phyloP scores from a whole-genome alignment of 208 protist species.

The Sergeia podlipaevii region DNA sequence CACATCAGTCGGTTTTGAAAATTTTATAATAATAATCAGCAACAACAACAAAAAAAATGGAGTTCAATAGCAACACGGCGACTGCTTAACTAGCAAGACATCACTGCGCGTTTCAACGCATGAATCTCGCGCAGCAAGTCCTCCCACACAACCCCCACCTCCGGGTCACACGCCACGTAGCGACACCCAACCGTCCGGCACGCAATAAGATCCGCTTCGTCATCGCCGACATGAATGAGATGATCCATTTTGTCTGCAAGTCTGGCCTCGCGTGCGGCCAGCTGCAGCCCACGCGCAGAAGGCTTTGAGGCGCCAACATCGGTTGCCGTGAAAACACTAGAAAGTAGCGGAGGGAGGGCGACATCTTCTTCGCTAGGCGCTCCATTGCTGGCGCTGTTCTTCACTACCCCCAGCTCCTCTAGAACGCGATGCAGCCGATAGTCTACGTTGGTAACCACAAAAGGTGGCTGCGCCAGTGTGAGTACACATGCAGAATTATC shows the following conservation, averaged over 20 bases:
- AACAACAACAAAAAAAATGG: too few species aligned
- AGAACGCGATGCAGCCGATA: constrained; percentile 20
- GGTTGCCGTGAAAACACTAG: constrained; percentile 30
- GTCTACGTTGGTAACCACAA: constrained; percentile 55
- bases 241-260: constrained; percentile 3
- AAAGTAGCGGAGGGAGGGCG: constrained; percentile 22
- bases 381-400: background rate
- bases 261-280: constrained; percentile 10
- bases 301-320: constrained; percentile 58
- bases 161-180: constrained; percentile 38
- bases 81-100: too few species aligned
- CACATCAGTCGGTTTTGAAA: too few species aligned
- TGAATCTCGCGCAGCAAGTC: constrained; percentile 27
- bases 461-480: constrained; percentile 25
- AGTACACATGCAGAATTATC: constrained; percentile 3
- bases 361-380: background rate
- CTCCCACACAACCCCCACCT: constrained; percentile 44
- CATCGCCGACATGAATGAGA: constrained; percentile 68
- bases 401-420: constrained; percentile 22
- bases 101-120: constrained; percentile 3
- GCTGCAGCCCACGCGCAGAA: constrained; percentile 40
- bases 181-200: constrained; percentile 39
- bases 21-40: too few species aligned
- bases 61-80: too few species aligned
- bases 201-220: constrained; percentile 43